phyloP scores from a whole-genome alignment of 2,329 filamentous ascomycete species.

The Fusarium longipes region DNA sequence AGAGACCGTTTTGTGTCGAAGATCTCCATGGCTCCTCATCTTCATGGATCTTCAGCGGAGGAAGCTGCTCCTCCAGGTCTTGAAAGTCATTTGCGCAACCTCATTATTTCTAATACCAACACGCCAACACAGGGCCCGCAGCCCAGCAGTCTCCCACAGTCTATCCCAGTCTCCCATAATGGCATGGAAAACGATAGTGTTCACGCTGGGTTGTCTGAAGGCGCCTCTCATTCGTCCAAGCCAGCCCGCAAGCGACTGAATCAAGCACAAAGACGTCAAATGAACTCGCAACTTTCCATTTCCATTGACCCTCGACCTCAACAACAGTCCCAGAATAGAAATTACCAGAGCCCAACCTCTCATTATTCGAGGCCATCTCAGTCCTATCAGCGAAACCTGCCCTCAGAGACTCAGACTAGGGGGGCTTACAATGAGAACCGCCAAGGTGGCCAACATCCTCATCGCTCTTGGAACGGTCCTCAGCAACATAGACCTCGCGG shows the following conservation, averaged over 20 bases:
- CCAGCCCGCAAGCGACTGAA: slow-evolving; percentile 65
- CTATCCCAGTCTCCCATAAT: slow-evolving; percentile 2
- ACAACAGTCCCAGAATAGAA: slow-evolving; percentile 43
- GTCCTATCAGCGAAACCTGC: slow-evolving; percentile 39
- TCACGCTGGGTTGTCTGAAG: slow-evolving; percentile 10
- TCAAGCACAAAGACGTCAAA: slow-evolving; percentile 71
- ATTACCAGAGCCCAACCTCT: slow-evolving; percentile 47
- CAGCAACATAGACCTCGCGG: slow-evolving; percentile 28
- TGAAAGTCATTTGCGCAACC: slow-evolving; percentile 67
- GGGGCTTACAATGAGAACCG: slow-evolving; percentile 21
- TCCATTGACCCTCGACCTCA: slow-evolving; percentile 61
- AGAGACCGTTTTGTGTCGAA: background rate
- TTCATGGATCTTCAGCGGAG: slow-evolving; percentile 4
- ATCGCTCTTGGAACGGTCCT: slow-evolving; percentile 40
- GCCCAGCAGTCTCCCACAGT: slow-evolving; percentile 7
- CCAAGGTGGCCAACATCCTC: slow-evolving; percentile 26
- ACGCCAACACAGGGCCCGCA: slow-evolving; percentile 36
- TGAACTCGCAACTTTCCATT: slow-evolving; percentile 69
- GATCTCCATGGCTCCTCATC: slow-evolving; percentile 22
- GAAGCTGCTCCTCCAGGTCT: slow-evolving; percentile 49
- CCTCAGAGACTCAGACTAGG: slow-evolving; percentile 41
- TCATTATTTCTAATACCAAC: slow-evolving; percentile 69
- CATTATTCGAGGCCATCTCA: slow-evolving; percentile 44
- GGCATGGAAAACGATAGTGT: background rate
- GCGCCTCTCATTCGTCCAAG: slow-evolving; percentile 43